Evolutionary conservation across 352 stramenopile species (phyloP).

Genomic region (Pythium volutum): DNA sequence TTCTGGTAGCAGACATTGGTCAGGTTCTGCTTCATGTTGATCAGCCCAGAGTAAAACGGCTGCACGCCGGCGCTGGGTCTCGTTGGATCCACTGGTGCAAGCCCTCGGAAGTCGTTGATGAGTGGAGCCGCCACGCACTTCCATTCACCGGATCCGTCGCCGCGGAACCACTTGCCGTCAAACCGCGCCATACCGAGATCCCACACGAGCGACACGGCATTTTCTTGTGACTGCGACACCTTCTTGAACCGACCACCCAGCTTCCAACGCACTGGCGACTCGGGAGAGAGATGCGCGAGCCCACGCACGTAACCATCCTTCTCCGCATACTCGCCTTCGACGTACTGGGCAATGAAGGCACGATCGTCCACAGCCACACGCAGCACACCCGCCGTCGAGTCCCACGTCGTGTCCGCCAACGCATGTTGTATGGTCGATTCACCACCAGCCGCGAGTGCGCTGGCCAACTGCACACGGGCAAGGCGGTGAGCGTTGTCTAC

Average conservation of each 20-base stretch:
- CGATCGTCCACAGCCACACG: slow-evolving; percentile 35
- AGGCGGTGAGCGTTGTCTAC: slow-evolving; percentile 7
- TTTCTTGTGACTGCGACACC: slow-evolving; percentile 57
- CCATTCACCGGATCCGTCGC: slow-evolving; percentile 78
- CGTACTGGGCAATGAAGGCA: slow-evolving; percentile 53
- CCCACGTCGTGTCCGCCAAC: slow-evolving; percentile 38
- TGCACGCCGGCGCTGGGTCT: slow-evolving; percentile 32
- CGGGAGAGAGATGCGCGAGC: slow-evolving; percentile 36
- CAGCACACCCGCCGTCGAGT: slow-evolving; percentile 68
- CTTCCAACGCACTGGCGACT: slow-evolving; percentile 38
- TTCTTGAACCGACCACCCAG: slow-evolving; percentile 74
- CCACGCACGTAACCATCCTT: slow-evolving; percentile 66
- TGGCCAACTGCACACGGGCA: slow-evolving; percentile 3
- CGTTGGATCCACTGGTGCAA: slow-evolving; percentile 31
- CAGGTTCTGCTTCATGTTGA: slow-evolving; percentile 90
- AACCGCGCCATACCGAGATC: slow-evolving; percentile 53
- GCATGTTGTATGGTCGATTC: slow-evolving; percentile 20
- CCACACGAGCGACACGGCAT: slow-evolving; percentile 69
- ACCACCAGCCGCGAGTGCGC: background rate
- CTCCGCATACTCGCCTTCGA: slow-evolving; percentile 71
- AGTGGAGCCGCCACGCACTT: slow-evolving; percentile 59
- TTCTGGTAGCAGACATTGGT: slow-evolving; percentile 92
- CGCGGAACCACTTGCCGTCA: slow-evolving; percentile 83
- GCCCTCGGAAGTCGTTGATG: slow-evolving; percentile 59
- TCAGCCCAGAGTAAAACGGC: slow-evolving; percentile 78